Conservation (phyloP, 202 grass and related monocot genomes). For the Carex arenaria region DNA sequence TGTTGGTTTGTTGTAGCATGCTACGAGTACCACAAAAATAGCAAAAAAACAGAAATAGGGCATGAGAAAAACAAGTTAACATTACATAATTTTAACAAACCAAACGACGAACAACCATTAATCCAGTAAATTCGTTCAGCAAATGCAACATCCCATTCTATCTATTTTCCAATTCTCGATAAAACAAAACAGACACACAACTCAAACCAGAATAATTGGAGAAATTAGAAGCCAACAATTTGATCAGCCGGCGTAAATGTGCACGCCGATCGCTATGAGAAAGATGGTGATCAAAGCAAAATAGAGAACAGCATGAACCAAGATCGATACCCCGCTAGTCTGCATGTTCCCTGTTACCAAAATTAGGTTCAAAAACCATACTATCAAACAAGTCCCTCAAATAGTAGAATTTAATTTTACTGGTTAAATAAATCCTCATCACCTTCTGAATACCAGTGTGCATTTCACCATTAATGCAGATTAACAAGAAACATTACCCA, state of each 20-base stretch:
- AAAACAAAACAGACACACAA: slow-evolving; percentile 4
- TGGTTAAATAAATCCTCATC: neutral
- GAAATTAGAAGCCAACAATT: neutral
- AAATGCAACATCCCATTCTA: neutral
- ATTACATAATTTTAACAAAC: neutral
- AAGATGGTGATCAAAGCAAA: slow-evolving; percentile 69
- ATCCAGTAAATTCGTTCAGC: neutral
- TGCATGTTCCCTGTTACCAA: slow-evolving; percentile 37
- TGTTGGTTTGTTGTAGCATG: neutral
- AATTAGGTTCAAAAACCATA: neutral
- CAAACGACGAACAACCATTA: neutral
- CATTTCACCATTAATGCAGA: neutral
- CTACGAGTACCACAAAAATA: neutral
- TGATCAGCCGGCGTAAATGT: slow-evolving; percentile 53
- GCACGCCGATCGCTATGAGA: slow-evolving; percentile 55
- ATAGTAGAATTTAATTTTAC: neutral
- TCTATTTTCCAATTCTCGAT: neutral
- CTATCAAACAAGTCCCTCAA: neutral
- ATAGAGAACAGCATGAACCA: slow-evolving; percentile 64
- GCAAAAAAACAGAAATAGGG: neutral
- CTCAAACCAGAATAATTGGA: neutral
- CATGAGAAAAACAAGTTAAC: neutral
- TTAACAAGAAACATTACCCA: neutral
- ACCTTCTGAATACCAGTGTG: neutral
- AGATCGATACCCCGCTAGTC: slow-evolving; percentile 53